Evolutionary conservation across 495 filamentous ascomycete genomes (phyloP), one percentile per base, ranked within the genome.

Genomic region (Aspergillus kassunensis): DNA sequence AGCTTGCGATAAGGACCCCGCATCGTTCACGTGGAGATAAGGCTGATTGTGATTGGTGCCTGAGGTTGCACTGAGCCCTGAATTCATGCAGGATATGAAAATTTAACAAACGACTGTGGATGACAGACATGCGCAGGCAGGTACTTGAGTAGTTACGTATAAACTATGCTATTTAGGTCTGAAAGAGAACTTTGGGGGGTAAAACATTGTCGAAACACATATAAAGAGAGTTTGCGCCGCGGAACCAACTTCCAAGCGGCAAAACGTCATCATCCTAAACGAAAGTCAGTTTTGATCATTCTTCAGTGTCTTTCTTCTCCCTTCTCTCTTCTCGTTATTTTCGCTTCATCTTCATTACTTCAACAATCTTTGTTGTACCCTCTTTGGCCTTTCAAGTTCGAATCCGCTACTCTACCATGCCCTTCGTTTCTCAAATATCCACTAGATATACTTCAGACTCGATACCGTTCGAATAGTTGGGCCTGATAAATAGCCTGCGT

Each of bases 371-470:
- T 59, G 34, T 31, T 50, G 27, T 16, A 49, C 43, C 48, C 55
- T 39, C 34, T 19, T 27, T 13, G 40, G 11, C 35, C 24, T 18
- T 30, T 40, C 11, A 39, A 50, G 27, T 43, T 49, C 36, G 18
- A 6, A 29, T 41, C 24, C n/a, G 20, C 20, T 10, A 35, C 6
- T 25, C 39, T 60, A 70, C 54, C 55, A 70, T 72, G 65, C 62
- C 33, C 52, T 62, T 64, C 47, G 56, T 63, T 55, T 55, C 46
- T 51, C 52, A 63, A 48, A 47, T 40, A 45, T 21, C 36, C 20
- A 58, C 34, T 42, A 33, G 53, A 50, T 46, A 54, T 20, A 47
- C 50, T 24, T 54, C 45, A 21, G 27, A 45, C 19, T 54, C 52
- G 43, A 47, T 50, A 48, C 53, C 57, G 23, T 39, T 55, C 15